Conservation (phyloP, 805 yeast genomes). For the Kodamaea lidongshanica region DNA sequence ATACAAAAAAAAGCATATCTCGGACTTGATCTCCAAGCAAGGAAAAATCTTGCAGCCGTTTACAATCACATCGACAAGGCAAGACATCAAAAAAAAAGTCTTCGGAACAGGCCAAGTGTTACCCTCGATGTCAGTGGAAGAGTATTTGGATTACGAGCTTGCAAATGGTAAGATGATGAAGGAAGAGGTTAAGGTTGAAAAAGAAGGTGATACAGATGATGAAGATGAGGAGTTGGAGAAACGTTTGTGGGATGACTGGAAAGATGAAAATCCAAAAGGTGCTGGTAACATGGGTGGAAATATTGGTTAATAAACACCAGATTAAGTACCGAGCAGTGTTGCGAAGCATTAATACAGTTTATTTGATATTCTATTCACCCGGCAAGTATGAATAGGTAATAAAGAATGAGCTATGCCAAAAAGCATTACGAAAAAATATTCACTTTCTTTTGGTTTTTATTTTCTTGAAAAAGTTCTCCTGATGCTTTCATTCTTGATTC, state of each 20-base stretch:
- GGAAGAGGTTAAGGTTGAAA: slow-evolving; percentile 36
- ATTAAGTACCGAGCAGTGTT: no score
- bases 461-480: no score
- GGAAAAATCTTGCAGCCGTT: slow-evolving; percentile 86
- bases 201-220: slow-evolving; percentile 41
- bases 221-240: slow-evolving; percentile 65
- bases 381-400: no score
- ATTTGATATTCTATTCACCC: no score
- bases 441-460: no score
- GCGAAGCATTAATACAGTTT: no score
- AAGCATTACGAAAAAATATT: no score
- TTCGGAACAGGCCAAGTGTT: slow-evolving; percentile 87
- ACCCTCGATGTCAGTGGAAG: slow-evolving; percentile 94
- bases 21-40: slow-evolving; percentile 49
- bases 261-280: slow-evolving; percentile 79
- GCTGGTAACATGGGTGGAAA: slow-evolving; percentile 72
- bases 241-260: slow-evolving; percentile 91
- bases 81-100: slow-evolving; percentile 57
- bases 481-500: no score
- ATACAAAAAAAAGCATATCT: slow-evolving; percentile 14
- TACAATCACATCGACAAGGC: slow-evolving; percentile 54
- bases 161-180: slow-evolving; percentile 73
- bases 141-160: slow-evolving; percentile 78
- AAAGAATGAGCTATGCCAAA: no score
- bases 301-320: slow-evolving; percentile 30